Percentiles rank a stretch among this genome's conserved stretches.
Evolutionary conservation across 768 basidiomycete genomes (phyloP).

Genomic region (Boletellus ananiceps): DNA sequence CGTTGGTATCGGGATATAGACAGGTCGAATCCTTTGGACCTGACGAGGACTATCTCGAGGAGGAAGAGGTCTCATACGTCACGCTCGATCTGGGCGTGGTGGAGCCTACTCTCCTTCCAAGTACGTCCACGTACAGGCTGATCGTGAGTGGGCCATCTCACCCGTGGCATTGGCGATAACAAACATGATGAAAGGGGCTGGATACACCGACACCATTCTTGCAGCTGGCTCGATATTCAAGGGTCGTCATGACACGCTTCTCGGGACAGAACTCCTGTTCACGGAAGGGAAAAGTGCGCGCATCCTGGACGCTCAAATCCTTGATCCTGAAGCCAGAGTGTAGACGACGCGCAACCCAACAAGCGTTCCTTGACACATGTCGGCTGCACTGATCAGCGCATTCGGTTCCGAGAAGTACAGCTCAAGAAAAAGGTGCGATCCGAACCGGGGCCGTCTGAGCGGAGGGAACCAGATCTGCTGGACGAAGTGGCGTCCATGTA

Average conservation of each 20-base stretch:
- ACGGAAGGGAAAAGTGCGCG: conserved; percentile 59
- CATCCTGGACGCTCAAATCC: not conserved
- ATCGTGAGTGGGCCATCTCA: conserved; percentile 46
- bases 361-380: conserved; percentile 53
- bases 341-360: conserved; percentile 44
- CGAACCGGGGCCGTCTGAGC: conserved; percentile 5
- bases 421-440: conserved; percentile 41
- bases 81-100: conserved; percentile 69
- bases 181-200: conserved; percentile 48
- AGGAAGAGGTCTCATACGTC: conserved; percentile 57
- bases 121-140: conserved; percentile 63
- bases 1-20: conserved; percentile 54
- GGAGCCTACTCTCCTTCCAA: conserved; percentile 73
- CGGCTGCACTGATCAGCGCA: conserved; percentile 60
- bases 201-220: conserved; percentile 75
- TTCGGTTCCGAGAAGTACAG: conserved; percentile 70
- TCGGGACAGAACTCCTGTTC: conserved; percentile 77
- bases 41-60: conserved; percentile 60
- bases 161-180: not conserved
- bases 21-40: conserved; percentile 66
- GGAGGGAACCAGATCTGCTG: conserved; percentile 7
- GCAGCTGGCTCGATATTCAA: conserved; percentile 70
- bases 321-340: not conserved
- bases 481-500: conserved; percentile 21
- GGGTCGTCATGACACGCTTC: conserved; percentile 59